Base-by-base conservation (phyloP, 2,329 filamentous ascomycete species). In the Fusarium vanettenii region DNA sequence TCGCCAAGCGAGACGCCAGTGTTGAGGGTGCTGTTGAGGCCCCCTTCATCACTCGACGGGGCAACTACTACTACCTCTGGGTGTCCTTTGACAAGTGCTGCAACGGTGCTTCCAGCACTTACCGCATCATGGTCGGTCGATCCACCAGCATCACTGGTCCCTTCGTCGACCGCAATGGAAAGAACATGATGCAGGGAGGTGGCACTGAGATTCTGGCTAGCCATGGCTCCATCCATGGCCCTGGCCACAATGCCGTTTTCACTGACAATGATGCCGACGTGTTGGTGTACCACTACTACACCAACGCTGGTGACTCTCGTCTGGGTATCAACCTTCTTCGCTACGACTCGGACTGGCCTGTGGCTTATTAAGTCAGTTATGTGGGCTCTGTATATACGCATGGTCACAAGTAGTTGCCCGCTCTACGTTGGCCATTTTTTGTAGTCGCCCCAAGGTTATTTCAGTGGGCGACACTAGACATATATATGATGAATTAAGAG, bases 11-110 rank as follows among this genome's bases (percentile, higher is more conserved):
- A 60, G 35, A 37, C 35, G 71, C 76, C 0, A 41, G 43, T 25
- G 69, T 67, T 10, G 72, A 60, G 9, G 76, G 78, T 31, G 79
- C 80, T 2, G 48, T 81, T 37, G 80, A 81, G 35, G 80, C 80
- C 0, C 80, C 80, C 18, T 80, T 70, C 69, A 81, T 81, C 56
- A 73, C 64, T n/a, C 76, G 75, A 18, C 70, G 66, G 37, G 80
- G 80, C 22, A 76, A 71, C 67, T 81, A 75, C 55, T 82, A 81
- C 71, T 82, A 81, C 61, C 78, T 81, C n/a, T 82, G 79, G 79
- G 77, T 78, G 2, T 80, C 80, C 0, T 82, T 82, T 16, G 80
- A 82, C 62, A 76, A 66, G 43, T 81, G 80, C 74, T 81, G 80
- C 27, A 45, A 71, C 6, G 80, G 80, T 25, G 79, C 79, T 14